Conservation (phyloP, 345 rosid genomes). For the Hevea brasiliensis region DNA sequence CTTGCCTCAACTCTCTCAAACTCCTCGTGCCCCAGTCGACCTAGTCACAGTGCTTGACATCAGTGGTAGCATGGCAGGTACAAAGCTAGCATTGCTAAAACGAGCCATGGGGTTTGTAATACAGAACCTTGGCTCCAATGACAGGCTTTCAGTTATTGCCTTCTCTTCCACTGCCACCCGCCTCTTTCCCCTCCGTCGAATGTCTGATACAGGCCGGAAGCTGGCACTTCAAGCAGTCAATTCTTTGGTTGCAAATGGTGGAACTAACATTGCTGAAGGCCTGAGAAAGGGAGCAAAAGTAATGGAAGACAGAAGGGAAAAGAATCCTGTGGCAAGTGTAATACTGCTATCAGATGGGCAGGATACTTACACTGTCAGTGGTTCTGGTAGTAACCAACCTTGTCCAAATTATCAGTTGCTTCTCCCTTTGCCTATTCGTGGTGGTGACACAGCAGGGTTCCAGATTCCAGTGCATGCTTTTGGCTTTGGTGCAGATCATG, state of each 20-base stretch:
- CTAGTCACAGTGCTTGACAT: slow-evolving; percentile 89
- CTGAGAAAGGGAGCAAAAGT: slow-evolving; percentile 89
- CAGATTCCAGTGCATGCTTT: slow-evolving; percentile 88
- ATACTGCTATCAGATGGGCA: slow-evolving; percentile 92
- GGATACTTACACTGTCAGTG: slow-evolving; percentile 71
- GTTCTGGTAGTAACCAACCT: slow-evolving; percentile 49
- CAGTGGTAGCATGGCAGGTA: slow-evolving; percentile 99
- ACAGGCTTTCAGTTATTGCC: slow-evolving; percentile 94
- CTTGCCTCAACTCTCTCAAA: slow-evolving; percentile 41
- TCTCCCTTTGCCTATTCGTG: slow-evolving; percentile 61
- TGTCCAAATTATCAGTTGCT: slow-evolving; percentile 62
- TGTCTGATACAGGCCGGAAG: slow-evolving; percentile 77
- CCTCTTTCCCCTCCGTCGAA: slow-evolving; percentile 72
- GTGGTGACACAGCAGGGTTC: slow-evolving; percentile 52
- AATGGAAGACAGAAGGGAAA: slow-evolving; percentile 77
- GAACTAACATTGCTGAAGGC: slow-evolving; percentile 96
- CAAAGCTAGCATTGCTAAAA: slow-evolving; percentile 89
- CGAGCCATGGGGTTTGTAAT: slow-evolving; percentile 99
- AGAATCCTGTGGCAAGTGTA: slow-evolving; percentile 83
- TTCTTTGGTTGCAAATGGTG: slow-evolving; percentile 89
- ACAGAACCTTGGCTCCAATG: slow-evolving; percentile 84
- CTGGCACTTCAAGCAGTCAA: slow-evolving; percentile 86
- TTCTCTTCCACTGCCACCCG: slow-evolving; percentile 96
- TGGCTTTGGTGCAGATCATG: slow-evolving; percentile 93
- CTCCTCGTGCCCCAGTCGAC: slow-evolving; percentile 78